Conservation (phyloP, 495 filamentous ascomycete species). For the Aspergillus heteromorphus region DNA sequence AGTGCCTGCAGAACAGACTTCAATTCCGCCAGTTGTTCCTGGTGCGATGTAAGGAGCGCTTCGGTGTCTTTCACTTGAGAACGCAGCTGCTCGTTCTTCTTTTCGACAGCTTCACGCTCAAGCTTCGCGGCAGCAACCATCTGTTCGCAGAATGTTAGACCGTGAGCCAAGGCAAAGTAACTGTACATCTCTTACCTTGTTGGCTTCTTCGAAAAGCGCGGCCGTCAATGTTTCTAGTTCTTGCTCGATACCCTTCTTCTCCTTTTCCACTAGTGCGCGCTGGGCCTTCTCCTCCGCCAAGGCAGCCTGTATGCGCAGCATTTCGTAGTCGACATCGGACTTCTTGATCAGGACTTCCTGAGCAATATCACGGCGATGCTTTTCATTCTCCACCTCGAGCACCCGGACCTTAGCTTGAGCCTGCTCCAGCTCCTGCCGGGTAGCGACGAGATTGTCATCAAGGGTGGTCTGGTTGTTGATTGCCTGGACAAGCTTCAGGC, state of each 20-base stretch:
- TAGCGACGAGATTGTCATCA: conserved; percentile 79
- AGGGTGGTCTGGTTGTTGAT: conserved; percentile 95
- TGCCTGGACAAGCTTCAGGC: conserved; percentile 91
- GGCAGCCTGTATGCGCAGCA: conserved; percentile 61
- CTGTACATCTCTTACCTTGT: conserved; percentile 50
- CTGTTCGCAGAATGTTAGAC: conserved; percentile 38
- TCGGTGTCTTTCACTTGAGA: conserved; percentile 79
- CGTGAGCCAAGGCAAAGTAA: background rate
- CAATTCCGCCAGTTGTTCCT: conserved; percentile 87
- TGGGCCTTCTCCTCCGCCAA: conserved; percentile 57
- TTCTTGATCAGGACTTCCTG: conserved; percentile 65
- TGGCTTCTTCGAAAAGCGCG: conserved; percentile 91
- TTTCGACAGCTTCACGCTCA: conserved; percentile 68
- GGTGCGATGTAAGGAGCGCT: conserved; percentile 76
- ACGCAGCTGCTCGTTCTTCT: conserved; percentile 74
- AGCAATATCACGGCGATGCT: conserved; percentile 66
- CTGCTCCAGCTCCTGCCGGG: conserved; percentile 77
- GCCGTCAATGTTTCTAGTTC: conserved; percentile 88
- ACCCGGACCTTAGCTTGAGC: conserved; percentile 61
- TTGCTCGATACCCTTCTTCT: conserved; percentile 67
- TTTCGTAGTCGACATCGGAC: conserved; percentile 62
- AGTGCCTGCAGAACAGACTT: conserved; percentile 89
- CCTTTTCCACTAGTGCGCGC: conserved; percentile 58
- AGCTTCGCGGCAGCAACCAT: conserved; percentile 82
- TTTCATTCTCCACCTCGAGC: conserved; percentile 62